phyloP scores from a whole-genome alignment of 306 rosid species.

The Prunus dulcis region DNA sequence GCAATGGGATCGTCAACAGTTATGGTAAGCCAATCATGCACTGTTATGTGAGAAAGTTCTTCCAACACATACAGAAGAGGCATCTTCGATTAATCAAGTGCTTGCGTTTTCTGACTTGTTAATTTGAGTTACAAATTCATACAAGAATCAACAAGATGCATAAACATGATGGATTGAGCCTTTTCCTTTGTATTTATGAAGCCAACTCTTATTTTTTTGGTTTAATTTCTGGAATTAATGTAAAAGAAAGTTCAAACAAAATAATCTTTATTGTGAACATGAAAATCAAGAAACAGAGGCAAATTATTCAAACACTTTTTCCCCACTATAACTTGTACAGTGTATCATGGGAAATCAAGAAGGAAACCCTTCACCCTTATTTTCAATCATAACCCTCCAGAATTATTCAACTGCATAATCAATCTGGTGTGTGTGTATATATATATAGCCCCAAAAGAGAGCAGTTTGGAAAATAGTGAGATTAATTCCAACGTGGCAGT shows the following conservation, averaged over 20 bases:
- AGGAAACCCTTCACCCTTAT: not conserved
- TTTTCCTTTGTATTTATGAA: not conserved
- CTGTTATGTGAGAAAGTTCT: too few relatives aligned
- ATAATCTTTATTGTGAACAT: not conserved
- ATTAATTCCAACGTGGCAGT: constrained; percentile 15
- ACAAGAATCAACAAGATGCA: not conserved
- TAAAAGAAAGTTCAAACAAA: not conserved
- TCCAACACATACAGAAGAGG: too few relatives aligned
- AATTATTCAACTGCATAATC: not conserved
- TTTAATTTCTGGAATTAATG: not conserved
- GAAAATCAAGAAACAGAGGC: not conserved
- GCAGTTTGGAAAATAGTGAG: too few relatives aligned
- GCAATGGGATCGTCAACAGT: too few relatives aligned
- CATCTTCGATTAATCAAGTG: too few relatives aligned
- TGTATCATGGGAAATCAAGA: not conserved
- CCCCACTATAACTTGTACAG: not conserved
- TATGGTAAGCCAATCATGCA: too few relatives aligned
- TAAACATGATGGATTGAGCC: not conserved
- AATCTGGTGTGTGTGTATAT: not conserved
- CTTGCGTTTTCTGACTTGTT: too few relatives aligned
- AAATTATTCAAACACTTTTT: not conserved
- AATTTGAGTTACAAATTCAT: not conserved
- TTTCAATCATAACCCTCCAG: not conserved
- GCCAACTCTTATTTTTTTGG: not conserved
- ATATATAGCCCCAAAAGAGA: not conserved